phyloP scores from a whole-genome alignment of 1,284 basidiomycete species.

The Kwoniella shivajii region DNA sequence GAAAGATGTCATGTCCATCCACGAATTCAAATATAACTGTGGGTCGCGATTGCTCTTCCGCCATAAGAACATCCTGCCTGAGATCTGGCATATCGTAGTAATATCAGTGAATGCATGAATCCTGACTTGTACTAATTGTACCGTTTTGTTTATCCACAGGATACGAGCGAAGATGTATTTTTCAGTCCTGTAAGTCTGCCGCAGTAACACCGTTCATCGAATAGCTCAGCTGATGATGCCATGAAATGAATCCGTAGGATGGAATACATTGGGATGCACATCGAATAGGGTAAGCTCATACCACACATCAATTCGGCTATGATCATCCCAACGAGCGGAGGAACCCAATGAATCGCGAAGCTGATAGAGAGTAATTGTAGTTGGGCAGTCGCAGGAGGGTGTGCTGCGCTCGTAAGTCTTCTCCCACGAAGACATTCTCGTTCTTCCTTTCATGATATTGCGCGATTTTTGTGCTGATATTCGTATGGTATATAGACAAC shows the following conservation, averaged over 20 bases:
- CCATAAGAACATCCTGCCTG: background rate
- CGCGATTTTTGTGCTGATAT: no score
- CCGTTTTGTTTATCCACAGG: background rate
- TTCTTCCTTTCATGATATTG: background rate
- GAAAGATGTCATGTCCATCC: slow-evolving; percentile 8
- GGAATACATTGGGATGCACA: slow-evolving; percentile 39
- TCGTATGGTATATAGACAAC: slow-evolving; percentile 35
- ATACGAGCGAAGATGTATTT: slow-evolving; percentile 19
- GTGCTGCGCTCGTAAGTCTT: slow-evolving; percentile 33
- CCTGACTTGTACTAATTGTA: background rate
- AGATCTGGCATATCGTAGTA: background rate
- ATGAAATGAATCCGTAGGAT: slow-evolving; percentile 9
- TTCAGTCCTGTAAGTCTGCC: slow-evolving; percentile 15
- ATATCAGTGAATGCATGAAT: background rate
- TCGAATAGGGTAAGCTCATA: slow-evolving; percentile 25
- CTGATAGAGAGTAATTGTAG: slow-evolving; percentile 3
- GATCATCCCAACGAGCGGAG: no score
- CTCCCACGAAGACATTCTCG: background rate
- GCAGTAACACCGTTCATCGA: no score
- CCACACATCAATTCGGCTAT: background rate
- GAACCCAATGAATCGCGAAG: background rate
- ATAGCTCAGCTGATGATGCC: background rate
- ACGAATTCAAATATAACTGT: slow-evolving; percentile 10
- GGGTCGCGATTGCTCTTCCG: no score
- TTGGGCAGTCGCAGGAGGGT: slow-evolving; percentile 40